Base-by-base conservation (phyloP, 805 yeast species). In the Zygosaccharomyces siamensis region DNA sequence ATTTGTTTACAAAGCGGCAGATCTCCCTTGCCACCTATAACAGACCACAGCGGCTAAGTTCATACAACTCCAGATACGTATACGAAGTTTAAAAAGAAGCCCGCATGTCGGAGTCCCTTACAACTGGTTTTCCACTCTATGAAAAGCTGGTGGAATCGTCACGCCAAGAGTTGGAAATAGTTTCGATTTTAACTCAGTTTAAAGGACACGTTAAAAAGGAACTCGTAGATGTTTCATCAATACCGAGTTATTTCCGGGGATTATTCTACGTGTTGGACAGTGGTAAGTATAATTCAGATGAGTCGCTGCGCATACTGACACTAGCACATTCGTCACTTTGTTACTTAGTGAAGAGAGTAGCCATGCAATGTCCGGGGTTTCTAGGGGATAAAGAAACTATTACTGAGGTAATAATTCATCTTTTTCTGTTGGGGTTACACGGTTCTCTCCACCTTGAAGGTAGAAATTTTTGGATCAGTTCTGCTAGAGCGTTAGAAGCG, bases 271-370 rank as follows among this genome's bases (percentile, higher is more conserved):
- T 54, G 2, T 32, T 52, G 37, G 44, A 45, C 24, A 39, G 42
- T 35, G 16, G 39, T 2, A 20, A 37, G 16, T 21, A 40, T 20
- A 27, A 45, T 28, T 26, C 47, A 7, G 18, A 48, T 31, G 24
- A 38, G 5, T 14, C 38, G 7, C 24, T 38, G 3, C 54, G 52
- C 30, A 33, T 61, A 20, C n/a, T 54, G 3, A 18, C 49, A 1
- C 50, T 65, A 12, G 62, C 76, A 0, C 74, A 75, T 50, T 70
- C 77, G 1, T 60, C 77, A 26, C 55, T 75, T 16, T 73, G 77
- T 51, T 75, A 76, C 54, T 55, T 76, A 12, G 64, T 72, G 21
- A 73, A 74, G 50, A 62, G 80, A 7, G 67, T 72, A 6, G 68
- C 72, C 21, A 66, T 69, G 55, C 79, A 67, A 50, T 51, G 61